Evolutionary conservation across 2,329 filamentous ascomycete genomes (phyloP).

Genomic region (Zymoseptoria ardabiliae): DNA sequence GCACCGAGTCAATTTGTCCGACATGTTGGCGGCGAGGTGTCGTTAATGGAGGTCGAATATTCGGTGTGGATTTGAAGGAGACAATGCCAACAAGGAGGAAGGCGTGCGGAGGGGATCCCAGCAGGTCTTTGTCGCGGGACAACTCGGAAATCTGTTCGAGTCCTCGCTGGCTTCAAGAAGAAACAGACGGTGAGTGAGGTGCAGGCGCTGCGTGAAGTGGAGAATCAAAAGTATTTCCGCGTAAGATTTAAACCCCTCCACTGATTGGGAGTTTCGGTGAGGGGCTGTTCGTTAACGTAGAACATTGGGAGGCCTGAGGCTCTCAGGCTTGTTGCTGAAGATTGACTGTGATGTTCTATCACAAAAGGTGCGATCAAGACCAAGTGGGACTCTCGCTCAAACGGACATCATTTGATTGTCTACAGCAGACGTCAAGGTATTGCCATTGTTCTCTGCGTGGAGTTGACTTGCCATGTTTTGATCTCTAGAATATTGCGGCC

Average conservation of each 20-base stretch:
- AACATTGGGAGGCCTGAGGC: too few species aligned
- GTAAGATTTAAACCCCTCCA: not conserved
- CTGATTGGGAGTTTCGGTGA: not conserved
- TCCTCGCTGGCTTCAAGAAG: not conserved
- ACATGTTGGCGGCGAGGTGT: constrained; percentile 51
- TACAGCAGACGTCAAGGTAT: too few species aligned
- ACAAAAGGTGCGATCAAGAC: too few species aligned
- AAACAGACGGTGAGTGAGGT: not conserved
- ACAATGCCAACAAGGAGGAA: not conserved
- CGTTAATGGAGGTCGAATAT: constrained; percentile 4
- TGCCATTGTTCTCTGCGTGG: too few species aligned
- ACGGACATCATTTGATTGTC: too few species aligned
- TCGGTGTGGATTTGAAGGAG: not conserved
- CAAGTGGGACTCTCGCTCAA: too few species aligned
- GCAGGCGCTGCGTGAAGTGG: not conserved
- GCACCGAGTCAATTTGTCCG: constrained; percentile 84
- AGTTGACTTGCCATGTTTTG: too few species aligned
- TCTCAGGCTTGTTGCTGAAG: too few species aligned
- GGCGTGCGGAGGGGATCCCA: not conserved
- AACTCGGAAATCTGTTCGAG: not conserved
- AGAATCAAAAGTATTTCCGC: not conserved
- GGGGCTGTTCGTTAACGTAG: too few species aligned
- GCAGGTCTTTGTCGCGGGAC: not conserved
- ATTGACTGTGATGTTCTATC: too few species aligned
- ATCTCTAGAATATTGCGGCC: too few species aligned